Evolutionary conservation across 768 basidiomycete genomes (phyloP), one percentile per base, ranked within the genome.

Genomic region (Tephrocybe sp.): DNA sequence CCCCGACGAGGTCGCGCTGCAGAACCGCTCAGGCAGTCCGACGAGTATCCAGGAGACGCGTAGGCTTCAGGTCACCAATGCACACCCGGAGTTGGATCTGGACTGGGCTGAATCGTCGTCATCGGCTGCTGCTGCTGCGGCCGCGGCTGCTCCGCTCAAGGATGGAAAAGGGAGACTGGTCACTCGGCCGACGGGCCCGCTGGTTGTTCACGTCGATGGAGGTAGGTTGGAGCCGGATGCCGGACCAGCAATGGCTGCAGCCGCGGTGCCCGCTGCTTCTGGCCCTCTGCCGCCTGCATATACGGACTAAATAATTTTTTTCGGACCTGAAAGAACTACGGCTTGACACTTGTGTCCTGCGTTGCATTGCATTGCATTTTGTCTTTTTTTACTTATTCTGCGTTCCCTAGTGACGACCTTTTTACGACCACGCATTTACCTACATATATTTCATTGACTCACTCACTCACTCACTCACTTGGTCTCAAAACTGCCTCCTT

Each of bases 151-250:
- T 37, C 44, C 39, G 38, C 47, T 47, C 21, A 25, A 48, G 9
- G 55, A 56, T 32, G 55, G 58, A 46, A 57, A 60, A 21, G 58
- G 58, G 15, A 54, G 58, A 24, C 13, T 57, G 30, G 42, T 70
- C 64, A 55, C 53, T 25, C 43, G 50, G 12, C 50, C 53, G 19
- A 59, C 64, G 16, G 67, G 66, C 50, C 57, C 66, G 26, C 67
- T 67, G 13, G 51, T 73, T 32, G 66, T 76, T 18, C 71, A 76
- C 59, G 53, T 71, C 30, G 73, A 74, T 61, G 73, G 72, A 21
- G 67, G 66, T 3, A 57, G 66, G 41, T 68, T 69, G 53, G 61
- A 65, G 51, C 57, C 64, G n/a, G 36, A 44, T 42, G 67, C 68
- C 51, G 62, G 65, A 53, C 56, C 63, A 27, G 37, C 21, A 16